Evolutionary conservation across 495 filamentous ascomycete species (phyloP).

Genomic region (Hyaloscypha hepaticicola): DNA sequence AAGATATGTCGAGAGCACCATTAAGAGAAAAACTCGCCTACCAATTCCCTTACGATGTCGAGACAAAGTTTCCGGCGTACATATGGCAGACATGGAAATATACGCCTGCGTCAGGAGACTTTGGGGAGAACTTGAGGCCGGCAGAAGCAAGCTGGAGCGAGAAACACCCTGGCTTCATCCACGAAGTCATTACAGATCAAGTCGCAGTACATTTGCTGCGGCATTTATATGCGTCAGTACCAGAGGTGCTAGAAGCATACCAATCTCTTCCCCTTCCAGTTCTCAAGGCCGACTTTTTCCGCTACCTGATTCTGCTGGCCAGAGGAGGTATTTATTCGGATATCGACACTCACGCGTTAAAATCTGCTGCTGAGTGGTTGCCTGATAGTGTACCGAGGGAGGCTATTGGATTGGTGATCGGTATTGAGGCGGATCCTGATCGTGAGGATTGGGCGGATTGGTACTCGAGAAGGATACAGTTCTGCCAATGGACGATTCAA

Average conservation of each 20-base stretch:
- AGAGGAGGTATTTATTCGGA: conserved; percentile 95
- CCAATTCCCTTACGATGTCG: conserved; percentile 89
- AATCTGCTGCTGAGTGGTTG: conserved; percentile 84
- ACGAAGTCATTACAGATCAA: conserved; percentile 93
- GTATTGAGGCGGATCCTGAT: conserved; percentile 96
- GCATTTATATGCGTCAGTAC: conserved; percentile 83
- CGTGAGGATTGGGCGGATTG: conserved; percentile 89
- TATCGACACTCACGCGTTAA: conserved; percentile 87
- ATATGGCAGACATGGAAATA: conserved; percentile 99
- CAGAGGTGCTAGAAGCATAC: conserved; percentile 93
- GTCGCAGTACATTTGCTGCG: conserved; percentile 77
- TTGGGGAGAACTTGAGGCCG: conserved; percentile 68
- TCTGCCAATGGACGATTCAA: conserved; percentile 99
- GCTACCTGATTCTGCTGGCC: conserved; percentile 91
- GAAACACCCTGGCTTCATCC: conserved; percentile 85
- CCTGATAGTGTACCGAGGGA: conserved; percentile 72
- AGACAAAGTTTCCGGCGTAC: conserved; percentile 88
- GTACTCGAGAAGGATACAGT: conserved; percentile 95
- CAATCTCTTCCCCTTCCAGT: conserved; percentile 79
- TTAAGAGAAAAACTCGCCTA: conserved; percentile 84
- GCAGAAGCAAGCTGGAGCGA: conserved; percentile 91
- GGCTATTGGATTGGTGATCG: conserved; percentile 80
- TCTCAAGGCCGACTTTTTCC: conserved; percentile 97
- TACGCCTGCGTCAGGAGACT: conserved; percentile 76
- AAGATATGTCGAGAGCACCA: conserved; percentile 58